Evolutionary conservation across 768 basidiomycete species (phyloP), one percentile per base, ranked within the genome.

Genomic region (Macrolepiota dolichaula): DNA sequence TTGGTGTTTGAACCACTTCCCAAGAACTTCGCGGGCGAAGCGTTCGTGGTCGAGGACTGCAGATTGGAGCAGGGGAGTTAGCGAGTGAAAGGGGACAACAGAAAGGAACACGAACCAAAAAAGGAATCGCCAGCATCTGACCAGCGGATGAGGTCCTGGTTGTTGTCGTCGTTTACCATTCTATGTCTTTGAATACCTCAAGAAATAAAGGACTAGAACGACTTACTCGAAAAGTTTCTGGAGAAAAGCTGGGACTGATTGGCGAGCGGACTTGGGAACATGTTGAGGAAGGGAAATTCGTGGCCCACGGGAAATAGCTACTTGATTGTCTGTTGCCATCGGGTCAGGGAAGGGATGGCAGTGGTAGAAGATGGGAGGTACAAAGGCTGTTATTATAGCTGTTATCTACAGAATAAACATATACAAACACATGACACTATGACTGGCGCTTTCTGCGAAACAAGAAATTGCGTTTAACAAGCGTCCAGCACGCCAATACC

Each of bases 1-100:
- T 63, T 90, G 87, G 76, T 98, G 97, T 72, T 99, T 99, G 86
- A 98, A 99, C 87, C 91, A 98, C 46, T 87, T 84, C 2, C 93
- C 93, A 6, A 98, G 85, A 35, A 97, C 85, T 73, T 96, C 91
- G 40, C 86, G 85, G 1, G 93, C 91, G 71, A 98, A 92, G 29
- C 87, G 87, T 71, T 96, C 94, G 67, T 92, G 91, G 73, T 96
- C 92, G 38, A 93, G 85, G 29, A 98, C 96, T 97, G 68, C 42
- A 44, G 19, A 4, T 0, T 17, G 15, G 15, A 44, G 19, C 15
- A 15, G 42, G 32, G 25, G 27, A 32, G 42, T 15, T 22, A 22
- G 58, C 13, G 24, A 19, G 22, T 55, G 37, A 54, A 19, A 27
- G 42, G 55, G 53, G 46, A 22, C n/a, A 4, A 25, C 4, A 12